Evolutionary conservation across 208 protist genomes (phyloP), one percentile per base, ranked within the genome.

Genomic region (Leishmania mexicana): DNA sequence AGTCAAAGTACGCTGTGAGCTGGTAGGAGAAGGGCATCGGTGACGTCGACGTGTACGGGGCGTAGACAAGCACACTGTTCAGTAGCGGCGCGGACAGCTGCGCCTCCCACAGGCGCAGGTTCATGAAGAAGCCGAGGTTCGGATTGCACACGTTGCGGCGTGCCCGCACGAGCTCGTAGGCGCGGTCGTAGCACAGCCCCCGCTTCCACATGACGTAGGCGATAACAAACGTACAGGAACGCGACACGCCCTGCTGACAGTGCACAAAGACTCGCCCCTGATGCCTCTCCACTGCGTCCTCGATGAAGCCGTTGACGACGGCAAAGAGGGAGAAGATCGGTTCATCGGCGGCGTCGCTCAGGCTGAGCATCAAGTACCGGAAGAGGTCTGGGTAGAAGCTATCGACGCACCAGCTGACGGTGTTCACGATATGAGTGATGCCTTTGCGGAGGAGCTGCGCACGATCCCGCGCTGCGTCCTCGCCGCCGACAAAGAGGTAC

Each of bases 221-320:
- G 81, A 99, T 97, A 11, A 98, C 87, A 74, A 98, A 93, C 3
- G 95, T 94, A 83, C 91, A 97, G 13, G 93, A 96, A 40, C 96
- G 95, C 4, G 95, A 98, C 28, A 98, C 96, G 75, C 97, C 97
- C 80, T 99, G 97, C 68, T 99, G 96, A 82, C 98, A 99, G 85
- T 99, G 98, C 53, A 99, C 91, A 65, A 98, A 97, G 35, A 96
- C 89, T 40, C 92, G 94, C 0, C 97, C 97, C 10, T 71, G 54
- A 47, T 76, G 57, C 47, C 24, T 35, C 81, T 88, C 31, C 42
- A 87, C 84, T 51, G 87, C 89, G 54, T 92, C 75, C 77, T 98
- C 93, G 24, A 99, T 93, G 75, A 97, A 98, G 13, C 87, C 85
- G 78, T 96, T 94, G 31, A 98, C 93, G 28, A 96, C 72, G 21